Base-by-base conservation (phyloP, 345 rosid genomes). In the Camelina hispida region DNA sequence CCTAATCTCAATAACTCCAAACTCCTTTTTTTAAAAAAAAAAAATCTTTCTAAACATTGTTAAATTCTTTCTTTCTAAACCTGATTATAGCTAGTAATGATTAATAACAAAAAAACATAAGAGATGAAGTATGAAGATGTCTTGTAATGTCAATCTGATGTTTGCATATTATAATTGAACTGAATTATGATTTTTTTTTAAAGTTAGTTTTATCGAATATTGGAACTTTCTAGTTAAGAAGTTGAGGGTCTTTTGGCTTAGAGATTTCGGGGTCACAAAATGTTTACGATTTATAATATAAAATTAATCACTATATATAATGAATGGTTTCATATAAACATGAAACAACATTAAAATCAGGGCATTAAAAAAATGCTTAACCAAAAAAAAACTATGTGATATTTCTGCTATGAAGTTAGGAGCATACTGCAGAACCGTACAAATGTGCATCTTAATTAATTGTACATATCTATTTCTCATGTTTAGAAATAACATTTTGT, bases 1-100 rank as follows among this genome's bases (percentile, higher is more conserved):
- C 62, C 75, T 77, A 71, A 71, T 52, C 53, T 53, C 61, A 43
- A 20, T 46, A 74, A 35, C 40, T 66, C 51, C 16, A 54, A 63
- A 43, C 48, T 2, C 8, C 1, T 2, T 52, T 14, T 46, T 28
- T 20, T 20, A 0, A 20, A 20, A 20, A 20, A 20, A 20, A 34
- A 7, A 6, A 32, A n/a, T 46, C 0, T 46, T 46, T 44, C 8
- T 15, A 44, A 15, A 44, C 48, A 2, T 44, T 44, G 50, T 44
- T 44, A 44, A 44, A 44, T 44, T 44, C 8, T 44, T 44, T 44
- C 3, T 23, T 17, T 66, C 17, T 66, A 14, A 67, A 52, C 11
- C 6, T 5, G 10, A 54, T 62, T 62, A 55, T 37, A 47, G 63
- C 40, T 57, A 30, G 46, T 32, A 57, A 12, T 69, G 32, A 43